These are phyloP conservation scores for Ampelocalamus luodianensis DNA, from an alignment of 176 grass and related monocot genomes.

Conservation along the genomic window DNA sequence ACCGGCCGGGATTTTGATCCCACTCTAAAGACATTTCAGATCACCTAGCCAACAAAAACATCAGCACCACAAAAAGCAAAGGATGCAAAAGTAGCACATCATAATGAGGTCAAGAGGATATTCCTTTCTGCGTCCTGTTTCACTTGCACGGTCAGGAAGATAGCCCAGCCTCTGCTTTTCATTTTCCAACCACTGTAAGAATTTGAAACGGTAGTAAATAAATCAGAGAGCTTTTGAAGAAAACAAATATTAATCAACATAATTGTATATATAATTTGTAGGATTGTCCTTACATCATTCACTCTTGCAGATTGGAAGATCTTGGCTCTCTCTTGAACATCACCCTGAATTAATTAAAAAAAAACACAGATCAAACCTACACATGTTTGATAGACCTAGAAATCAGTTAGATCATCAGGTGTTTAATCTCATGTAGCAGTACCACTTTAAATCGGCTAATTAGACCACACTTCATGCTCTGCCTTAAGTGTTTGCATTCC, in stretches of 20 bases:
- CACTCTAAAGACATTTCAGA: conserved; percentile 20
- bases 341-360: conserved; percentile 59
- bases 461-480: conserved; percentile 84
- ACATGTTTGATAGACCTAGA: conserved; percentile 25
- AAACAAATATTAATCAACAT: conserved; percentile 23
- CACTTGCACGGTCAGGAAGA: conserved; percentile 97
- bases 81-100: conserved; percentile 29
- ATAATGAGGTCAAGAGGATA: conserved; percentile 73
- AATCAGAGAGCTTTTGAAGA: conserved; percentile 33
- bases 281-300: conserved; percentile 67
- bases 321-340: conserved; percentile 76
- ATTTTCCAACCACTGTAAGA: conserved; percentile 79
- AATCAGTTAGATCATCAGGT: conserved; percentile 37
- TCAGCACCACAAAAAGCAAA: not conserved
- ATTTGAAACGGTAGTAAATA: conserved; percentile 33
- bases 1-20: too few species aligned
- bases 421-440: conserved; percentile 48
- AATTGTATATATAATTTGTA: conserved; percentile 24
- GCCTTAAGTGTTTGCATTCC: conserved; percentile 87
- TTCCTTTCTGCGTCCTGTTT: conserved; percentile 98
- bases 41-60: not conserved
- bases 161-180: conserved; percentile 82
- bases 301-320: conserved; percentile 86
- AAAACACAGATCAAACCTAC: conserved; percentile 52
- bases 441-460: conserved; percentile 94